These are phyloP conservation scores for Fusarium gaditjirri DNA, from an alignment of 2,329 filamentous ascomycete genomes.

Conservation along the genomic window DNA sequence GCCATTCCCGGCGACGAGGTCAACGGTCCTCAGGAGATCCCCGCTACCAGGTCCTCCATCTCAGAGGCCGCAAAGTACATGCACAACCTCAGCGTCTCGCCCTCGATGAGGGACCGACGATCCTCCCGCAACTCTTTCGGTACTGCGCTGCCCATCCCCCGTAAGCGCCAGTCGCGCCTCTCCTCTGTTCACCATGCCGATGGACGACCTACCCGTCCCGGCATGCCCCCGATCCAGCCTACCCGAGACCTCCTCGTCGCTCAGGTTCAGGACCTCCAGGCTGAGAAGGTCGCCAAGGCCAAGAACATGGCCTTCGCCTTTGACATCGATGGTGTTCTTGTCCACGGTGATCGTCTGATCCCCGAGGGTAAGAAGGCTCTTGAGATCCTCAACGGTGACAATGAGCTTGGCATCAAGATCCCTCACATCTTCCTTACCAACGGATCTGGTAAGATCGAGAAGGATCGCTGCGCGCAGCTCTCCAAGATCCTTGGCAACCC, in stretches of 20 bases:
- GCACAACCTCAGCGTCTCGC: slow-evolving; percentile 76
- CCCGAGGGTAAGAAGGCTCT: slow-evolving; percentile 80
- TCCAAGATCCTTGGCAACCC: slow-evolving; percentile 55
- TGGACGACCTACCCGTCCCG: slow-evolving; percentile 59
- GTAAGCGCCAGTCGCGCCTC: slow-evolving; percentile 74
- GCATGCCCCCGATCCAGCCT: slow-evolving; percentile 68
- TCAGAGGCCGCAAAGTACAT: slow-evolving; percentile 76
- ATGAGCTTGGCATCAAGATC: slow-evolving; percentile 81
- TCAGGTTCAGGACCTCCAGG: slow-evolving; percentile 74
- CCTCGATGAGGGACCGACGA: slow-evolving; percentile 74
- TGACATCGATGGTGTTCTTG: slow-evolving; percentile 89
- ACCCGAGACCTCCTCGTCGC: slow-evolving; percentile 75
- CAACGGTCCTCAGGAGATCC: slow-evolving; percentile 72
- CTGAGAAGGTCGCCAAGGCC: slow-evolving; percentile 72
- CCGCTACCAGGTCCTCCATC: slow-evolving; percentile 73
- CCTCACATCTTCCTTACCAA: slow-evolving; percentile 95
- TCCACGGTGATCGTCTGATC: slow-evolving; percentile 81
- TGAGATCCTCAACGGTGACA: slow-evolving; percentile 74
- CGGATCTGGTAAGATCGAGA: slow-evolving; percentile 90
- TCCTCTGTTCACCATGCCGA: slow-evolving; percentile 67
- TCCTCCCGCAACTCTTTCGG: slow-evolving; percentile 82
- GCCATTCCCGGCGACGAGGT: slow-evolving; percentile 55
- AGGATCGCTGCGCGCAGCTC: slow-evolving; percentile 83
- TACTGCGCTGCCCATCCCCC: slow-evolving; percentile 76
- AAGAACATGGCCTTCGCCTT: slow-evolving; percentile 85